phyloP scores from a whole-genome alignment of 192 early-diverging fungal species.

The Tieghemiomyces parasiticus region DNA sequence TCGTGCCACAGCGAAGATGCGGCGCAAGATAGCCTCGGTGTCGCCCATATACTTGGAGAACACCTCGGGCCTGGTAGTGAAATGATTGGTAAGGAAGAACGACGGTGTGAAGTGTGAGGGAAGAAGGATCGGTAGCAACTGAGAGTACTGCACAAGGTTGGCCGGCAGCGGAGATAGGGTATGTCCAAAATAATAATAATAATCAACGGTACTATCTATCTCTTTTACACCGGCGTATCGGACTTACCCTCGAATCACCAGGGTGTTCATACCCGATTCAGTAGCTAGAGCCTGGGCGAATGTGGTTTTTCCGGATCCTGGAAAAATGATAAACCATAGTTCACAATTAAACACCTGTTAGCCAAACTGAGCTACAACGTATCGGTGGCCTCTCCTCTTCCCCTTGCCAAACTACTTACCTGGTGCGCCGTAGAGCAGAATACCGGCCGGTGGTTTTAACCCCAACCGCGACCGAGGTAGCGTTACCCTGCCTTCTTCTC shows the following conservation, averaged over 20 bases:
- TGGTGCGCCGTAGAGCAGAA: conserved; percentile 84
- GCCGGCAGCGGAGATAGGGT: neutral
- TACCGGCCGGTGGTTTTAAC: conserved; percentile 54
- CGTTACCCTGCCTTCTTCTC: neutral
- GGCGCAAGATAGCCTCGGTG: conserved; percentile 67
- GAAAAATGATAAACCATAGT: neutral
- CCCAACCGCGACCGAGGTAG: conserved; percentile 32
- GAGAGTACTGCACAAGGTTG: neutral
- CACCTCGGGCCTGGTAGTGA: conserved; percentile 46
- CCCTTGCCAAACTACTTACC: too few species aligned
- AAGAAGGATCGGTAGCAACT: neutral
- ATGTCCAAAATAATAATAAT: neutral
- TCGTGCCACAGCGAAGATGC: conserved; percentile 69
- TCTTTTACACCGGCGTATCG: neutral
- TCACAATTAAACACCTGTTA: neutral
- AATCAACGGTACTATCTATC: neutral
- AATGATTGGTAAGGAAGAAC: neutral
- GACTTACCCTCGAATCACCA: conserved; percentile 61
- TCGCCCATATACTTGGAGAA: conserved; percentile 94
- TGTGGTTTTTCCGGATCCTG: conserved; percentile 84
- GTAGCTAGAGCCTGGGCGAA: conserved; percentile 66
- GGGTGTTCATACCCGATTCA: conserved; percentile 67
- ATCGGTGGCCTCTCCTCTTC: too few species aligned
- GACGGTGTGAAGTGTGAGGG: neutral
- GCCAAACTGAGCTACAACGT: too few species aligned